Percentiles rank a stretch among this genome's conserved stretches.
Evolutionary conservation across 805 yeast genomes (phyloP).

Genomic region (Metschnikowia cerradonensis): DNA sequence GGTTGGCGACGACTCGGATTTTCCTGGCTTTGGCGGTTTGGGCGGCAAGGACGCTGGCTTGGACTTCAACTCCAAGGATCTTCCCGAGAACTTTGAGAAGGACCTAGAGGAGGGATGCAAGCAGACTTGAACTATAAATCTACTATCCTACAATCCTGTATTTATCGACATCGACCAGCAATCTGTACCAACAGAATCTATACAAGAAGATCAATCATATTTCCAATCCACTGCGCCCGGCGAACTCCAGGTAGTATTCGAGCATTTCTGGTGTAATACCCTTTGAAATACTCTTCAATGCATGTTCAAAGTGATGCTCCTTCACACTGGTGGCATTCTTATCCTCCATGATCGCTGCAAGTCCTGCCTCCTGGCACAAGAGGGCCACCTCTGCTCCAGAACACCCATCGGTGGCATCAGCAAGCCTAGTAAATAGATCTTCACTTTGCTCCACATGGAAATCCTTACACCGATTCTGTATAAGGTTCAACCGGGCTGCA

Average conservation of each 20-base stretch:
- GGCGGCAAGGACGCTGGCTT: slow-evolving; percentile 37
- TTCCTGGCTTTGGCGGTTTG: slow-evolving; percentile 43
- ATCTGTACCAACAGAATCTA: too few relatives aligned
- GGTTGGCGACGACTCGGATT: slow-evolving; percentile 52
- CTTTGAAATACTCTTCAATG: slow-evolving; percentile 60
- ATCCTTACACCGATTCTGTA: slow-evolving; percentile 61
- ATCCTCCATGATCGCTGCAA: slow-evolving; percentile 87
- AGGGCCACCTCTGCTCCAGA: slow-evolving; percentile 96
- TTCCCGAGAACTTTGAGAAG: slow-evolving; percentile 50
- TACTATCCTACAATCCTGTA: neutral
- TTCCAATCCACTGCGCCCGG: slow-evolving; percentile 34
- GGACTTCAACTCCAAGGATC: slow-evolving; percentile 48
- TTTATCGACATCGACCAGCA: neutral
- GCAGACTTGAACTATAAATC: slow-evolving; percentile 24
- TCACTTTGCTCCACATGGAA: slow-evolving; percentile 49
- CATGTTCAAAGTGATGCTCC: slow-evolving; percentile 68
- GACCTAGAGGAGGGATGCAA: slow-evolving; percentile 57
- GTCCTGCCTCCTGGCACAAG: slow-evolving; percentile 91
- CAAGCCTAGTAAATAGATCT: slow-evolving; percentile 49
- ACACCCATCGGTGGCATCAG: slow-evolving; percentile 75
- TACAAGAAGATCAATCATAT: slow-evolving; percentile 5
- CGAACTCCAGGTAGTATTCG: slow-evolving; percentile 61
- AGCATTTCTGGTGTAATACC: slow-evolving; percentile 88
- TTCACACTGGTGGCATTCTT: slow-evolving; percentile 49
- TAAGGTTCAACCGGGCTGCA: slow-evolving; percentile 74